A percentile compares a stretch with the other conserved stretches of the same genome.
These are phyloP conservation scores for Chenopodium berlandieri DNA, from an alignment of 148 eudicot species.

Conservation along the genomic window DNA sequence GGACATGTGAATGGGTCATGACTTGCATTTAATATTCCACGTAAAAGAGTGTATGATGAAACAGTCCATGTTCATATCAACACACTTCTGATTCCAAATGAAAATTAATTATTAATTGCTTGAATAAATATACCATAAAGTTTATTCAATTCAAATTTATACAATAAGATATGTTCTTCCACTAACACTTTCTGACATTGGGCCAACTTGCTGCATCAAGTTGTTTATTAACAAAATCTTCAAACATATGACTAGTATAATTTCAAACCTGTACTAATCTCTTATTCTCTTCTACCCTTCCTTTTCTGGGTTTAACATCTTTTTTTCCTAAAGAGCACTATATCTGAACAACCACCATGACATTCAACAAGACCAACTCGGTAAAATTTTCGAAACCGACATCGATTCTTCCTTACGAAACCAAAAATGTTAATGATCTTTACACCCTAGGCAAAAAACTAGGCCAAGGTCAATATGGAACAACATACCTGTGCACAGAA, in stretches of 20 bases:
- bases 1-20: neutral
- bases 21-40: neutral
- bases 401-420: slow-evolving; percentile 45
- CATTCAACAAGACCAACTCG: slow-evolving; percentile 34
- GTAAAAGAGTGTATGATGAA: neutral
- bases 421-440: slow-evolving; percentile 36
- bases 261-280: slow-evolving; percentile 4
- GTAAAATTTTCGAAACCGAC: slow-evolving; percentile 39
- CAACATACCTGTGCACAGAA: slow-evolving; percentile 54
- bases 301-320: neutral
- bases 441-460: slow-evolving; percentile 49
- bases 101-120: neutral
- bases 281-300: neutral
- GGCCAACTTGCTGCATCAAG: slow-evolving; percentile 21
- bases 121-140: neutral
- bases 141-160: no score
- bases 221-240: neutral
- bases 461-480: slow-evolving; percentile 74
- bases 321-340: neutral
- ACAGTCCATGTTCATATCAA: neutral
- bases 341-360: slow-evolving; percentile 1
- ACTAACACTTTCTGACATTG: slow-evolving; percentile 20
- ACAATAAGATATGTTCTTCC: slow-evolving; percentile 11
- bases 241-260: slow-evolving; percentile 18
- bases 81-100: neutral